Base-by-base conservation (phyloP, 163 green algal species). In the Chloromonas sp. region DNA sequence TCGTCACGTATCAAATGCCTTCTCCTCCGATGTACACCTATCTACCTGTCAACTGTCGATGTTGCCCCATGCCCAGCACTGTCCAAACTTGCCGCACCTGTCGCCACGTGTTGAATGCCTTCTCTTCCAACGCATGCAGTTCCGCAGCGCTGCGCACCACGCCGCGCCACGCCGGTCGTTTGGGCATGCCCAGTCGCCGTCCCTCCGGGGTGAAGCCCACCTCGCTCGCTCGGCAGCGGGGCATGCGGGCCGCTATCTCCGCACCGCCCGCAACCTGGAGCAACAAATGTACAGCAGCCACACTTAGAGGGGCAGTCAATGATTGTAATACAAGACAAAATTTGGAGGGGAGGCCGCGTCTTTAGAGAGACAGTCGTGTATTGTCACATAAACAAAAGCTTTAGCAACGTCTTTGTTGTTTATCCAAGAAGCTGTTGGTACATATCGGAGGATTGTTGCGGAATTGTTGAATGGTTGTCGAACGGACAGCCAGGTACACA, bases 121-220 rank as follows among this genome's bases (percentile, higher is more conserved):
- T 14, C 85, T 93, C 87, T 86, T 94, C 92, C 58, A 93, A 85
- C 0, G 71, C 82, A 81, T 94, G 89, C 62, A 95, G 86, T 88
- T 93, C 78, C 61, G 90, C 86, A 3, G 91, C 90, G 2, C 61
- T 84, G 58, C 74, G 84, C 79, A 85, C 87, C 79, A 87, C 70
- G 13, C 86, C 88, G 57, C 87, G 80, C 91, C 91, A 94, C 0
- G 78, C 61, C 3, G 91, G 91, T 58, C 91, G 83, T 78, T 80
- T 90, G 58, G 91, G 90, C 88, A 94, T 92, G 71, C 86, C 87
- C 78, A 93, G 82, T n/a, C 60, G n/a, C 1, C 71, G 13, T 14
- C 71, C 71, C 13, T 58, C 71, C 5, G 71, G 5, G 13, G 71
- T 5, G 13, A 79, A 58, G 71, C 14, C 71, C 5, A 79, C 13